Percentiles rank a stretch among this genome's conserved stretches.
These are phyloP conservation scores for Agrostemma githago DNA, from an alignment of 148 eudicot genomes.

Conservation along the genomic window DNA sequence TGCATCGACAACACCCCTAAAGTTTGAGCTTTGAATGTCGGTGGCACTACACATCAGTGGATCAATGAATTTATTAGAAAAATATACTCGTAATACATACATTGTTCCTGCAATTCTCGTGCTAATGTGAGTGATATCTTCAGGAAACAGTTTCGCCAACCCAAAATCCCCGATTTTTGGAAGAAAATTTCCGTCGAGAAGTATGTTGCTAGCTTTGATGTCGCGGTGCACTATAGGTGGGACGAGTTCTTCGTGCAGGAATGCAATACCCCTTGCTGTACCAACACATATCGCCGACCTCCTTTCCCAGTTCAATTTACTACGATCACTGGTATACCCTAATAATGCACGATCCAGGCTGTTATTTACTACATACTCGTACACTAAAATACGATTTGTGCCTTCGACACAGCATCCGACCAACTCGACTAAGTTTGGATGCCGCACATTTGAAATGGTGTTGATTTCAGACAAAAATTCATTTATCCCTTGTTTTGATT, in stretches of 20 bases:
- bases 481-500: conserved; percentile 79
- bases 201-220: conserved; percentile 93
- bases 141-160: conserved; percentile 94
- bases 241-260: conserved; percentile 89
- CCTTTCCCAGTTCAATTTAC: conserved; percentile 60
- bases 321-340: conserved; percentile 50
- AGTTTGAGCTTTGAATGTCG: not conserved
- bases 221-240: conserved; percentile 95
- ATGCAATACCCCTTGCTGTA: conserved; percentile 71
- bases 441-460: conserved; percentile 70
- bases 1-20: conserved; percentile 24
- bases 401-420: conserved; percentile 83
- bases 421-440: conserved; percentile 77
- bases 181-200: conserved; percentile 55
- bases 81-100: conserved; percentile 38
- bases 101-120: conserved; percentile 90
- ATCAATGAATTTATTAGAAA: not conserved
- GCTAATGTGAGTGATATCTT: conserved; percentile 84
- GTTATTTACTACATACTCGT: conserved; percentile 74
- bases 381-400: conserved; percentile 65
- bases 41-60: not conserved
- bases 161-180: conserved; percentile 98
- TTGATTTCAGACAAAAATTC: conserved; percentile 86
- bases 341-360: conserved; percentile 81
- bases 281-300: conserved; percentile 80